These are phyloP conservation scores for Yarrowia sp. DNA, from an alignment of 805 yeast species.

Conservation along the genomic window DNA sequence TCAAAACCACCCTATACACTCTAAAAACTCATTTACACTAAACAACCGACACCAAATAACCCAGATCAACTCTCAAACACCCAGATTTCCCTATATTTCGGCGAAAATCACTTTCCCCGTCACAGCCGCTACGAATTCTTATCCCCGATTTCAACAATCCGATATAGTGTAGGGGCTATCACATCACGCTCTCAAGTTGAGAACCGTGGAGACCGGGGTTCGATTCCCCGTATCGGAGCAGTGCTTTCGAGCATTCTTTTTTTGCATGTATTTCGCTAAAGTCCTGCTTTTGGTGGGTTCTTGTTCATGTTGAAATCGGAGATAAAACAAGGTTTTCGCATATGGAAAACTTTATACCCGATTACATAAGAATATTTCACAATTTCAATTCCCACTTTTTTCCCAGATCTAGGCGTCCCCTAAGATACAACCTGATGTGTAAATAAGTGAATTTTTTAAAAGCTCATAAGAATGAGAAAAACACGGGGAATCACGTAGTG, in stretches of 20 bases:
- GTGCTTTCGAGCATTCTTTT: background rate
- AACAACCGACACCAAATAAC: background rate
- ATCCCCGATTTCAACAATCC: background rate
- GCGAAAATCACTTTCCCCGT: background rate
- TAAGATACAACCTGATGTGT: no score
- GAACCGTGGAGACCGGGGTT: constrained; percentile 27
- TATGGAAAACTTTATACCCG: background rate
- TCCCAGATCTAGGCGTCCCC: background rate
- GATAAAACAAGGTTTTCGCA: no score
- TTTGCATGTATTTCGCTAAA: background rate
- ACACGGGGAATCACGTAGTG: background rate
- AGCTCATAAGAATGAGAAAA: background rate
- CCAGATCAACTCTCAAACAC: background rate
- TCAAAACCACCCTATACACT: background rate
- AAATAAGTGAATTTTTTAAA: no score
- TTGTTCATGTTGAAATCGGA: background rate
- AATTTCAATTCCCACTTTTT: constrained; percentile 9
- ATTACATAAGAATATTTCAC: constrained; percentile 16
- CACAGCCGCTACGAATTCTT: background rate
- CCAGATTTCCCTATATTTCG: background rate
- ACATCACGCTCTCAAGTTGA: constrained; percentile 24
- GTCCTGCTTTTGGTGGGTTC: background rate
- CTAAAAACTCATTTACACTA: background rate
- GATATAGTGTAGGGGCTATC: constrained; percentile 27
- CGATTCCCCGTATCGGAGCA: constrained; percentile 27